A percentile compares a stretch with the other conserved stretches of the same genome.
These are phyloP conservation scores for Papiliotrema flavescens DNA, from an alignment of 1,284 basidiomycete genomes.

Conservation along the genomic window DNA sequence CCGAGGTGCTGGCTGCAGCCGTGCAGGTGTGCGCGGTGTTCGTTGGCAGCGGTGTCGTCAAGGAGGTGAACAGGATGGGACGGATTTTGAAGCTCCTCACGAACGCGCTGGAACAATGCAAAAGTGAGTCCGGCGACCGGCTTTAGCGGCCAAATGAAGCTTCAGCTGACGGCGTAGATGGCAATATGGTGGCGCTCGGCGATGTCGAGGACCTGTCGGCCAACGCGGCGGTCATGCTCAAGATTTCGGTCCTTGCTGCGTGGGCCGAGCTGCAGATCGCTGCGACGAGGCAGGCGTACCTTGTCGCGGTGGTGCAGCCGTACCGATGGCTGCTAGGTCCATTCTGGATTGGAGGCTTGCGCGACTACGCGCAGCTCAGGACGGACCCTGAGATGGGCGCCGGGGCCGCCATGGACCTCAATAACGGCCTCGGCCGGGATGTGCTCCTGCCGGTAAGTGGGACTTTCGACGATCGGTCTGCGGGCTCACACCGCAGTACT, in stretches of 20 bases:
- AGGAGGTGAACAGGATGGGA: conserved; percentile 85
- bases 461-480: too few relatives aligned
- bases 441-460: conserved; percentile 76
- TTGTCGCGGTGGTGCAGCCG: conserved; percentile 77
- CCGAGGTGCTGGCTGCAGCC: conserved; percentile 88
- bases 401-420: conserved; percentile 73
- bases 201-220: conserved; percentile 83
- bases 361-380: conserved; percentile 87
- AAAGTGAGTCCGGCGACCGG: conserved; percentile 55
- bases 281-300: conserved; percentile 68
- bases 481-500: conserved; percentile 63
- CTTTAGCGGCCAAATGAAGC: neutral
- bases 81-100: conserved; percentile 87
- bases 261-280: conserved; percentile 93
- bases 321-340: conserved; percentile 70
- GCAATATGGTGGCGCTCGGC: conserved; percentile 78
- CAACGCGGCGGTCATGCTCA: conserved; percentile 91
- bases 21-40: conserved; percentile 93
- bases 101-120: conserved; percentile 82
- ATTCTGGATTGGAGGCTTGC: conserved; percentile 82
- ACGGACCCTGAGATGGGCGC: conserved; percentile 78
- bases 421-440: conserved; percentile 81
- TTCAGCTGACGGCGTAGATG: conserved; percentile 54
- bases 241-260: conserved; percentile 87
- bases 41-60: conserved; percentile 92